Base-by-base conservation (phyloP, 2,329 filamentous ascomycete species). In the Alternaria novae-zelandiae region DNA sequence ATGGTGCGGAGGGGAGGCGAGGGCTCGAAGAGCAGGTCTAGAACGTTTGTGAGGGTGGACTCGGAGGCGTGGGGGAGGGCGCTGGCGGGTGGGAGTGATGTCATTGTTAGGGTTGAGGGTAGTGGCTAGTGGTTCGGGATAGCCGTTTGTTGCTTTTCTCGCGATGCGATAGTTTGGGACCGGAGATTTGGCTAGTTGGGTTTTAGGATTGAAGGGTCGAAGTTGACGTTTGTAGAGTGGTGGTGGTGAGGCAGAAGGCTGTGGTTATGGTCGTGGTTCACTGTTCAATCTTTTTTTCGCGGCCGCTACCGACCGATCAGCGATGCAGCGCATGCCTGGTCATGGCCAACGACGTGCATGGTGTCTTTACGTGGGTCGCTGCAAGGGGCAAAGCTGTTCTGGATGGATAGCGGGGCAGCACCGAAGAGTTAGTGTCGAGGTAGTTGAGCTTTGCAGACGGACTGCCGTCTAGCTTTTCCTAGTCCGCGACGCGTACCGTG, bases 11-110 rank as follows among this genome's bases (percentile, higher is more conserved):
- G 88, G 54, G 90, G 87, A 0, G 86, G 83, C 57, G 90, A 94
- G 15, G 92, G 92, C 78, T 97, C 94, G 80, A 97, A 97, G 63
- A 97, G 89, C 4, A 89, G 85, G 80, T 96, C 92, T 53, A 97
- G 87, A 54, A 89, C 83, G 5, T 80, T 74, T 41, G 83, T 84
- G 59, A 91, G 86, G 20, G 86, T 82, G 26, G 83, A 73, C 28
- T 87, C 84, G 17, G 88, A 76, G 53, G 90, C 85, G 50, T 82
- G 80, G 25, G 85, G 82, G 43, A 96, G 82, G 13, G 82, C 80
- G 49, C 83, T 76, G 71, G 90, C 83, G 26, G 85, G 77, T 12
- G 91, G 91, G 7, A 96, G 84, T 46, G 75, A 72, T 58, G 73
- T 63, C 70, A 78, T 79, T 21, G 60, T 67, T 49, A 25, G 12